Conservation (phyloP, 495 filamentous ascomycete species). For the Aspergillus sclerotioniger region DNA sequence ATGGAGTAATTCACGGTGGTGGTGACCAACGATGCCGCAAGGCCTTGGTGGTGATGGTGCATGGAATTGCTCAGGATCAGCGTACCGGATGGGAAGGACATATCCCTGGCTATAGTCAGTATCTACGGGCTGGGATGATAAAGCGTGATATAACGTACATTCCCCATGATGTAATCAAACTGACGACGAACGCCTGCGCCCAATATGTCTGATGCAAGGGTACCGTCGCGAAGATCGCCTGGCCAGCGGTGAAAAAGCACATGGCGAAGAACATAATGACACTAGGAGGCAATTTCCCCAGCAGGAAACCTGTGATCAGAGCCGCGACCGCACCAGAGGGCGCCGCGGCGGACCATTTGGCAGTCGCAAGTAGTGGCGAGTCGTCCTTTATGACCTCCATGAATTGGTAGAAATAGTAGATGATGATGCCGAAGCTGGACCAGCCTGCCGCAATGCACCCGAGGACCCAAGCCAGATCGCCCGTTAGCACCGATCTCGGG, state of each 20-base stretch:
- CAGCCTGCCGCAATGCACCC: constrained; percentile 56
- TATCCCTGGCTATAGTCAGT: constrained; percentile 38
- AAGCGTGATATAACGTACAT: constrained; percentile 32
- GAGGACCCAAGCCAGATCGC: constrained; percentile 53
- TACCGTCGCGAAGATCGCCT: constrained; percentile 43
- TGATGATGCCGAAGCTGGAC: constrained; percentile 60
- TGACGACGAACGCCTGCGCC: constrained; percentile 56
- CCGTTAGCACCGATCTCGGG: constrained; percentile 48
- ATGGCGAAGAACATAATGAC: constrained; percentile 53
- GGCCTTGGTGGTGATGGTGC: constrained; percentile 58
- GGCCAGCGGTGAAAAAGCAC: constrained; percentile 44
- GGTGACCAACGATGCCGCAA: constrained; percentile 57
- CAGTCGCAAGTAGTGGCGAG: constrained; percentile 47
- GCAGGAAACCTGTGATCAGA: constrained; percentile 45
- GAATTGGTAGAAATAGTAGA: constrained; percentile 58
- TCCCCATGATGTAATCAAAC: constrained; percentile 56
- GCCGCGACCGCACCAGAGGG: constrained; percentile 50
- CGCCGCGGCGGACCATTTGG: constrained; percentile 43
- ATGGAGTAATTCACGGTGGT: constrained; percentile 63
- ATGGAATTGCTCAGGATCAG: constrained; percentile 59
- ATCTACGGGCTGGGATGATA: too few species aligned
- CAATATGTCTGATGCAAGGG: constrained; percentile 57
- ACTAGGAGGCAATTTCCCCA: constrained; percentile 38
- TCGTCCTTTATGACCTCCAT: constrained; percentile 46
- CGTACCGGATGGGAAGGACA: constrained; percentile 57